Conservation (phyloP, 139 green algal genomes). For the Yamagishiella unicocca region DNA sequence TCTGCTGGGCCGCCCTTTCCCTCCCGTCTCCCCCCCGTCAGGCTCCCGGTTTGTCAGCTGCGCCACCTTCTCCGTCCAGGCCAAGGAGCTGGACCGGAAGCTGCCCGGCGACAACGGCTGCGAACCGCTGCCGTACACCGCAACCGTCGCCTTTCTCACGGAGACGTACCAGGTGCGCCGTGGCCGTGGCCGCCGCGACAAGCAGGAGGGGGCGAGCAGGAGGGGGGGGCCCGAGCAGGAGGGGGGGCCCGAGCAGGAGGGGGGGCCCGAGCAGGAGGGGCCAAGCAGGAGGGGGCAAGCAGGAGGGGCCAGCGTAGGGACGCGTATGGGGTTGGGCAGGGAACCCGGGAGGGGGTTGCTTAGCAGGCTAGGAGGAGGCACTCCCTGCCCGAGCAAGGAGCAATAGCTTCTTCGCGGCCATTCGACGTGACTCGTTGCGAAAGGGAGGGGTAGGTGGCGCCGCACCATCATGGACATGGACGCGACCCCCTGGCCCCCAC, state of each 20-base stretch:
- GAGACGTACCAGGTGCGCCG: slow-evolving; percentile 24
- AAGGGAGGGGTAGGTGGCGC: neutral
- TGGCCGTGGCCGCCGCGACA: no score
- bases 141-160: neutral
- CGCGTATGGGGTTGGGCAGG: no score
- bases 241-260: neutral
- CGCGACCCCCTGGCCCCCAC: neutral
- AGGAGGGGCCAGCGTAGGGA: no score
- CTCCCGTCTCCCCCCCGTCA: neutral
- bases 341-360: no score
- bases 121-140: slow-evolving; percentile 3
- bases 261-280: neutral
- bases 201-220: neutral
- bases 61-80: slow-evolving; percentile 10
- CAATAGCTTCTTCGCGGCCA: neutral
- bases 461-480: neutral
- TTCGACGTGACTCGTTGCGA: no score
- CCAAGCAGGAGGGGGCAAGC: neutral
- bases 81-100: slow-evolving; percentile 8
- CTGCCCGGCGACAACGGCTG: slow-evolving; percentile 35
- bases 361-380: no score
- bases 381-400: no score
- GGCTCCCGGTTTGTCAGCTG: slow-evolving; percentile 17
- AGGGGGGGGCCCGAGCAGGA: neutral
- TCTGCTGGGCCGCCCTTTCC: neutral